Evolutionary conservation across 2,329 filamentous ascomycete genomes (phyloP).

Genomic region (Phialophora verrucosa): DNA sequence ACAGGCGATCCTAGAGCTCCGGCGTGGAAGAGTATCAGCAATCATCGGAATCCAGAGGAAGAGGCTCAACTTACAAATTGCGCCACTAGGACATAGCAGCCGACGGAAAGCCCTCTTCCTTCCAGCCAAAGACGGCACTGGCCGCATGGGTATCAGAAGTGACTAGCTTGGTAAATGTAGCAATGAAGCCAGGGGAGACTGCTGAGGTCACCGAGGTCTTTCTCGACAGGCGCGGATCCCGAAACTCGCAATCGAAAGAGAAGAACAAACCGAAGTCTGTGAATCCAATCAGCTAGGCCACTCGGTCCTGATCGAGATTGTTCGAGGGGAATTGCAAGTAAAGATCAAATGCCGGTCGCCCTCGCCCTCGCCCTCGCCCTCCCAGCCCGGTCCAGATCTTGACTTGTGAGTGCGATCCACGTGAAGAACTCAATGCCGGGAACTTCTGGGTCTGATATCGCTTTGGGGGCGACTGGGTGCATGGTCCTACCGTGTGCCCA

Average conservation of each 20-base stretch:
- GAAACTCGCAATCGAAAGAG: background rate
- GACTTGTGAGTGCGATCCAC: background rate
- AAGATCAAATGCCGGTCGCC: background rate
- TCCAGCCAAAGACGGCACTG: background rate
- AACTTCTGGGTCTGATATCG: background rate
- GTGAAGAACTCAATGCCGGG: background rate
- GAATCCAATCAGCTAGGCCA: background rate
- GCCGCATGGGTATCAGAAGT: background rate
- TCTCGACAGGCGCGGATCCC: too few species aligned
- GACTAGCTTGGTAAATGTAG: background rate
- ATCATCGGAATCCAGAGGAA: too few species aligned
- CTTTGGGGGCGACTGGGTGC: background rate
- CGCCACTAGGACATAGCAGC: background rate
- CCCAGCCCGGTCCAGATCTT: background rate
- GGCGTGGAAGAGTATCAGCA: background rate
- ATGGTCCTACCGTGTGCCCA: background rate
- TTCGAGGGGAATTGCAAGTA: background rate
- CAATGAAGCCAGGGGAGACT: too few species aligned
- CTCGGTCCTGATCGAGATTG: background rate
- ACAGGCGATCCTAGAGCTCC: too few species aligned
- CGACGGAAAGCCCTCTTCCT: background rate
- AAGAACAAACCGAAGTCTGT: background rate
- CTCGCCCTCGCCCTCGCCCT: background rate
- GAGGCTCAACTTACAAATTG: background rate
- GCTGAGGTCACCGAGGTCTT: background rate